Conservation (phyloP, 306 rosid species). For the Delonix regia region DNA sequence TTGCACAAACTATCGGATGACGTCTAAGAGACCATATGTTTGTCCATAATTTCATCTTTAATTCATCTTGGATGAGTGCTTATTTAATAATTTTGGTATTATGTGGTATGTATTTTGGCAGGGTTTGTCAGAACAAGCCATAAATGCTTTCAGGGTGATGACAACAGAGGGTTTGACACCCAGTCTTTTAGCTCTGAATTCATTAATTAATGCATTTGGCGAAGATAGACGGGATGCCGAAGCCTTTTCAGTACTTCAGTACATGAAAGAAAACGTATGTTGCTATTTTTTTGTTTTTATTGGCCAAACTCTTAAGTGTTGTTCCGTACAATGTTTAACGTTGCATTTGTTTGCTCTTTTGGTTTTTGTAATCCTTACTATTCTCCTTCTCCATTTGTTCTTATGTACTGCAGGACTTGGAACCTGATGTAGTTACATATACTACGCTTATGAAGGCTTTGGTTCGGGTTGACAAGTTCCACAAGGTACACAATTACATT, state of each 20-base stretch:
- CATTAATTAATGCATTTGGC: conserved; percentile 84
- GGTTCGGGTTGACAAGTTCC: conserved; percentile 76
- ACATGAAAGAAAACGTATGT: conserved; percentile 85
- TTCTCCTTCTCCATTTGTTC: conserved; percentile 33
- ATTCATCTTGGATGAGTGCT: conserved; percentile 5
- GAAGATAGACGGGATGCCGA: conserved; percentile 92
- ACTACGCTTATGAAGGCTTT: conserved; percentile 96
- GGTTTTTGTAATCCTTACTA: conserved; percentile 6
- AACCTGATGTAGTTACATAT: conserved; percentile 92
- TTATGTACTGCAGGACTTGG: conserved; percentile 62
- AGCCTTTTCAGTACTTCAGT: conserved; percentile 90
- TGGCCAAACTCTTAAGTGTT: background rate
- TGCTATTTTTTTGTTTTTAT: background rate
- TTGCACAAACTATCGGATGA: background rate
- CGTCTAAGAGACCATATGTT: background rate
- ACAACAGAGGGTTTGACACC: conserved; percentile 84
- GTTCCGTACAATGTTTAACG: background rate
- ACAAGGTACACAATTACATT: conserved; percentile 53
- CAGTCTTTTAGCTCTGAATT: conserved; percentile 86
- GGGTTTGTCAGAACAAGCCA: conserved; percentile 91
- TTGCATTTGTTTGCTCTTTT: background rate
- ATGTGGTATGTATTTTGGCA: conserved; percentile 44
- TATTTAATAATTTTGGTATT: conserved; percentile 35
- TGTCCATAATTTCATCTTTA: background rate
- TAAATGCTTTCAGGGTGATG: conserved; percentile 82